A percentile compares a stretch with the other conserved stretches of the same genome.
phyloP scores from a whole-genome alignment of 805 yeast species.

The Citeromyces matritensis region DNA sequence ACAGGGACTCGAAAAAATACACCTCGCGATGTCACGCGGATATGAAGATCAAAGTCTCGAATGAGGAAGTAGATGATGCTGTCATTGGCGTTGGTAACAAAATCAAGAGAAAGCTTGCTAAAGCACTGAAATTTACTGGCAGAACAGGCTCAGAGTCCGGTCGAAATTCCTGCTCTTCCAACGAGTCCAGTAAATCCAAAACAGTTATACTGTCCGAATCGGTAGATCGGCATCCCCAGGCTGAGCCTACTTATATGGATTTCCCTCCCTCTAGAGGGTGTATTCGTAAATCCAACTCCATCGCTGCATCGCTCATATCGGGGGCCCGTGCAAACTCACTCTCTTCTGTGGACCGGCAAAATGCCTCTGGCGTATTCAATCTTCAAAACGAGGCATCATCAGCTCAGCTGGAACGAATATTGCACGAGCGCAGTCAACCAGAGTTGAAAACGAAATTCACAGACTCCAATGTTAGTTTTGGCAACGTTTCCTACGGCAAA shows the following conservation, averaged over 20 bases:
- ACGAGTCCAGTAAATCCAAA: not conserved
- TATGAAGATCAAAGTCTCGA: slow-evolving; percentile 40
- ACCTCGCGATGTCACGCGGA: slow-evolving; percentile 12
- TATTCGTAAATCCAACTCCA: not conserved
- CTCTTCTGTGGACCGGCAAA: too few relatives aligned
- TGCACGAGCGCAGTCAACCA: too few relatives aligned
- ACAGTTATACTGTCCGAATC: not conserved
- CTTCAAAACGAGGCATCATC: too few relatives aligned
- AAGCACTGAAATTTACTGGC: slow-evolving; percentile 14
- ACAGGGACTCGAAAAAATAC: slow-evolving; percentile 12
- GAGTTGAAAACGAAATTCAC: too few relatives aligned
- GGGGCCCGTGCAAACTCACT: too few relatives aligned
- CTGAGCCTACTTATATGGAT: too few relatives aligned
- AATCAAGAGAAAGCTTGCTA: slow-evolving; percentile 33
- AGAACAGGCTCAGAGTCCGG: slow-evolving; percentile 1
- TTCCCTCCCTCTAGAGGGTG: too few relatives aligned
- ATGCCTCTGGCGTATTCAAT: too few relatives aligned
- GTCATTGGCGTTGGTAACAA: slow-evolving; percentile 70
- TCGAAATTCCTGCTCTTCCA: slow-evolving; percentile 1
- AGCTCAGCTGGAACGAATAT: too few relatives aligned
- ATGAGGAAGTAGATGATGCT: slow-evolving; percentile 61
- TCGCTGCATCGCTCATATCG: not conserved
- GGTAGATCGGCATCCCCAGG: not conserved
- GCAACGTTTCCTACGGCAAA: too few relatives aligned
- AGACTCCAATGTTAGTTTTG: too few relatives aligned